Conservation (phyloP, 495 filamentous ascomycete genomes). For the Paragyromitra xinjiangensis region DNA sequence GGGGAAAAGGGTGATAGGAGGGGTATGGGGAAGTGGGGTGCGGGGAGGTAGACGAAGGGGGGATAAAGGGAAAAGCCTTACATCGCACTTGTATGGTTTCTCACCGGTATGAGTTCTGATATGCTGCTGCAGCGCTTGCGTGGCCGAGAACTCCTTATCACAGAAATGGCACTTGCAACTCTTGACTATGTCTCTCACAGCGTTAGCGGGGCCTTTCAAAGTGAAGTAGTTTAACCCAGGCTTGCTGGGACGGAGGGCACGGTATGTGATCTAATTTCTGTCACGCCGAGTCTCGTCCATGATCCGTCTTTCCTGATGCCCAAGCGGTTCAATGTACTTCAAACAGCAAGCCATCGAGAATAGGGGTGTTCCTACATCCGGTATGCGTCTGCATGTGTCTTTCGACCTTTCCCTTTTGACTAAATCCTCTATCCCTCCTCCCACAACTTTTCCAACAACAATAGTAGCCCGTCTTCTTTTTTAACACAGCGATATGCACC, state of each 20-base stretch:
- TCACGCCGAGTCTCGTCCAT: not conserved
- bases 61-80: constrained; percentile 25
- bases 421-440: constrained; percentile 62
- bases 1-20: not conserved
- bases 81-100: constrained; percentile 62
- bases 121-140: constrained; percentile 70
- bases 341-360: not conserved
- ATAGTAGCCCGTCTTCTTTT: constrained; percentile 61
- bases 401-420: constrained; percentile 69
- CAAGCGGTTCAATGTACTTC: not conserved
- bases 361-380: constrained; percentile 63
- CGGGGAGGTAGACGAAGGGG: not conserved
- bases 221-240: not conserved
- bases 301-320: not conserved
- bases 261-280: not conserved
- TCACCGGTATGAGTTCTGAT: constrained; percentile 69
- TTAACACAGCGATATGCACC: constrained; percentile 58
- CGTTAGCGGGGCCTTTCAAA: constrained; percentile 16
- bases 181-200: constrained; percentile 63
- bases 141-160: constrained; percentile 66
- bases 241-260: not conserved
- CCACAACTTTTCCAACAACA: constrained; percentile 64
- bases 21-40: not conserved
- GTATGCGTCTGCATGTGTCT: constrained; percentile 72
- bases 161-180: constrained; percentile 66